Percentiles rank a stretch among this genome's conserved stretches.
These are phyloP conservation scores for Boletus calvinii DNA, from an alignment of 1,284 basidiomycete genomes.

Conservation along the genomic window DNA sequence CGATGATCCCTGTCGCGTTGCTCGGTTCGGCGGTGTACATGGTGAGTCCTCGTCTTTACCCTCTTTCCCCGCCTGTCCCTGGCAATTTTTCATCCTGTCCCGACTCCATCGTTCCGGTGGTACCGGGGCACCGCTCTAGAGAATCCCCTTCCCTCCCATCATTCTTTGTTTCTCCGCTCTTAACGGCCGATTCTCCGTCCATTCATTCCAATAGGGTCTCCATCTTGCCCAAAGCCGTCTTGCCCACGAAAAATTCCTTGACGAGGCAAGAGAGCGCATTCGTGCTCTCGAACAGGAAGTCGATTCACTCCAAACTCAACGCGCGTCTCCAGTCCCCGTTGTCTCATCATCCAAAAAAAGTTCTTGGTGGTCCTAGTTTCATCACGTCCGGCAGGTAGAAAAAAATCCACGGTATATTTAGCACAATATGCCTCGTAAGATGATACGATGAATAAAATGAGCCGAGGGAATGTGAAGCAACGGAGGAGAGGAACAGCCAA, in stretches of 20 bases:
- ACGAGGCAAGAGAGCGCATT: conserved; percentile 54
- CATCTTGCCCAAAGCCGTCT: conserved; percentile 60
- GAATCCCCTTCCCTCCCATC: conserved; percentile 14
- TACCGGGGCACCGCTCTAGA: conserved; percentile 9
- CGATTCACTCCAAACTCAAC: conserved; percentile 35
- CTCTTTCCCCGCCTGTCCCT: background rate
- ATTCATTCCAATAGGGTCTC: conserved; percentile 47
- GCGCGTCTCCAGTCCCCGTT: conserved; percentile 1
- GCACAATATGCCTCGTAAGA: background rate
- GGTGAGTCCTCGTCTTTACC: conserved; percentile 37
- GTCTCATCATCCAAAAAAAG: conserved; percentile 2
- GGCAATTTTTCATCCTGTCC: conserved; percentile 10
- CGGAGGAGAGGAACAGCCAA: too few relatives aligned
- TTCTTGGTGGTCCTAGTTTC: conserved; percentile 22
- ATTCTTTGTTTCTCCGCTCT: conserved; percentile 11
- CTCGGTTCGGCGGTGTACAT: conserved; percentile 76
- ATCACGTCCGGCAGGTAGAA: background rate
- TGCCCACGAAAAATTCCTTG: conserved; percentile 67
- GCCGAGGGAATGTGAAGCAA: background rate
- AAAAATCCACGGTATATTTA: conserved; percentile 20
- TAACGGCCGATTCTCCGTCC: conserved; percentile 17
- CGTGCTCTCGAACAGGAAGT: conserved; percentile 60
- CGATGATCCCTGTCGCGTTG: conserved; percentile 73
- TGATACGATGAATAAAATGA: conserved; percentile 5
- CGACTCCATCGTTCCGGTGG: conserved; percentile 11